These are phyloP conservation scores for Capsella bursapastoris DNA, from an alignment of 345 rosid genomes.

Conservation along the genomic window DNA sequence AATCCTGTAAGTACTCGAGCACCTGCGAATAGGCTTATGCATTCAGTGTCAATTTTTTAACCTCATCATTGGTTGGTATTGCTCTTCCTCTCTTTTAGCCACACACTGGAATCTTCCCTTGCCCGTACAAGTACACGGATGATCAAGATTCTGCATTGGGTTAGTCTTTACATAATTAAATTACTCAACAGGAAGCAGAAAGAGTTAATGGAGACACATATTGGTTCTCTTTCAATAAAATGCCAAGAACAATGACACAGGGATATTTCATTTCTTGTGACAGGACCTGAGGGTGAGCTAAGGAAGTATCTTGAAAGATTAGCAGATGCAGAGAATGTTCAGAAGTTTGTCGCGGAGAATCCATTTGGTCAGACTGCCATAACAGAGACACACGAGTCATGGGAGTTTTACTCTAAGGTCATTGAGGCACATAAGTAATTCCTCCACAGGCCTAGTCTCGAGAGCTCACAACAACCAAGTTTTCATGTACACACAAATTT, in stretches of 20 bases:
- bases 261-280: conserved; percentile 22
- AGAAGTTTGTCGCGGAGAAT: conserved; percentile 62
- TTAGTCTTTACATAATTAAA: conserved; percentile 45
- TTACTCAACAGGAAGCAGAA: background rate
- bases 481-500: background rate
- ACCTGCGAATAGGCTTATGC: conserved; percentile 14
- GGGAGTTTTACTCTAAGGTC: conserved; percentile 63
- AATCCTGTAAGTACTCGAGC: conserved; percentile 63
- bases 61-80: conserved; percentile 10
- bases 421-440: conserved; percentile 23
- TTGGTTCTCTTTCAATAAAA: background rate
- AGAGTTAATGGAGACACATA: conserved; percentile 15
- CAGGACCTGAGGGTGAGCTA: conserved; percentile 85
- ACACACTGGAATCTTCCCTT: conserved; percentile 79
- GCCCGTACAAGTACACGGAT: conserved; percentile 53
- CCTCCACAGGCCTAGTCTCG: background rate
- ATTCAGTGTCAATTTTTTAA: conserved; percentile 12
- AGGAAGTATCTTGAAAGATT: conserved; percentile 68
- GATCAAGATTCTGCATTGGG: conserved; percentile 67
- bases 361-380: conserved; percentile 83
- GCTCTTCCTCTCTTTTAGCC: conserved; percentile 48
- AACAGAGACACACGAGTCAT: conserved; percentile 56
- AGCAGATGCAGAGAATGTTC: conserved; percentile 63
- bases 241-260: background rate
- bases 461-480: conserved; percentile 12